These are phyloP conservation scores for Angophora floribunda DNA, from an alignment of 345 rosid genomes.

Conservation along the genomic window DNA sequence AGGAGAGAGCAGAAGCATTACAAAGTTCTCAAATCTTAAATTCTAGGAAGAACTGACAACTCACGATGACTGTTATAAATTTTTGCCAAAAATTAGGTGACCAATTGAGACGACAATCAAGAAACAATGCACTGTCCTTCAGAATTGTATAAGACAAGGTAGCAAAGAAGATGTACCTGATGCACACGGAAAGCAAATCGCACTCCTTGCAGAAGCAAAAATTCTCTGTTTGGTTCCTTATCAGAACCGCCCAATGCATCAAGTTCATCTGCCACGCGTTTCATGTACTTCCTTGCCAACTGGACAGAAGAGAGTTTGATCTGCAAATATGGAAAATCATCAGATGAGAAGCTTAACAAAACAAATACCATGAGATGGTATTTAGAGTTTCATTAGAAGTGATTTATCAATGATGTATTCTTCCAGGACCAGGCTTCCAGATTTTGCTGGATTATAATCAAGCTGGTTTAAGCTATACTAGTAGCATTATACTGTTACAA, in stretches of 20 bases:
- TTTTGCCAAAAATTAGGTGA: not conserved
- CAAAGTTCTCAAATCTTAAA: not conserved
- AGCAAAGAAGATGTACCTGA: constrained; percentile 39
- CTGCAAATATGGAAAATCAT: constrained; percentile 21
- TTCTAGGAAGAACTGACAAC: not conserved
- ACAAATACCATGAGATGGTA: not conserved
- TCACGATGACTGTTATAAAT: not conserved
- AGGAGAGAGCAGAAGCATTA: not conserved
- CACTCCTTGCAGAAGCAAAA: constrained; percentile 86
- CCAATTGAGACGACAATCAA: not conserved
- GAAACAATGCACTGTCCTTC: not conserved
- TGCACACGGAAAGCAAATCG: constrained; percentile 97
- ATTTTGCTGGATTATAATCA: not conserved
- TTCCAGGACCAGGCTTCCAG: not conserved
- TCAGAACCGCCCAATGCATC: constrained; percentile 70
- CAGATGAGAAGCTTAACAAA: not conserved
- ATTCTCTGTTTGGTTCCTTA: constrained; percentile 91
- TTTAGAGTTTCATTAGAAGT: not conserved
- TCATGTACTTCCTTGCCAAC: constrained; percentile 92
- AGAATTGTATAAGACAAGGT: not conserved
- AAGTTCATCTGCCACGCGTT: constrained; percentile 81
- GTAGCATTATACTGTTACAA: not conserved
- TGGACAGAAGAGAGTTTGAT: constrained; percentile 96
- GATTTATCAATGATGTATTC: not conserved
- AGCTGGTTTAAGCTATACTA: not conserved